These are phyloP conservation scores for Primulina eburnea DNA, from an alignment of 257 asterid species.

Conservation along the genomic window DNA sequence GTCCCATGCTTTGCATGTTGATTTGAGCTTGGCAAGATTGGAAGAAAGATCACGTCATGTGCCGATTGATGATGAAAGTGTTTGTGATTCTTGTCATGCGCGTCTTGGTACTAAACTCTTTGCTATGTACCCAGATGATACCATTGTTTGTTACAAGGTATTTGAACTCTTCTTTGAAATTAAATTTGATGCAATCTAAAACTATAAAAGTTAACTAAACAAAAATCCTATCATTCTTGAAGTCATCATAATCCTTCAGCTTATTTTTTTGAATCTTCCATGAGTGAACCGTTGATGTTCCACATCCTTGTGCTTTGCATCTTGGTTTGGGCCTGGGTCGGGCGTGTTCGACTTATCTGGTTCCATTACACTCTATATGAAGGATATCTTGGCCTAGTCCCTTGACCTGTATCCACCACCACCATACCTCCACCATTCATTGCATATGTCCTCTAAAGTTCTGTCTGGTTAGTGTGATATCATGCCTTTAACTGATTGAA, in stretches of 20 bases:
- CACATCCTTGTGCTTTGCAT: neutral
- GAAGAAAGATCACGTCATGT: constrained; percentile 92
- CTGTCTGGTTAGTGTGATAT: neutral
- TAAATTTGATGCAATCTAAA: no score
- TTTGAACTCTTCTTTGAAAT: neutral
- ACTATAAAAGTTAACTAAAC: no score
- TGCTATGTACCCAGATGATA: constrained; percentile 98
- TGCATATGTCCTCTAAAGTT: neutral
- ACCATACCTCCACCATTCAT: neutral
- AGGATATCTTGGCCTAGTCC: neutral
- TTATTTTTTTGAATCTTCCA: neutral
- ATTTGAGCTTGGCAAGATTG: constrained; percentile 79
- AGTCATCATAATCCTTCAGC: neutral
- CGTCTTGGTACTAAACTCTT: constrained; percentile 95
- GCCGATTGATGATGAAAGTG: constrained; percentile 78
- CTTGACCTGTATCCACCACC: neutral
- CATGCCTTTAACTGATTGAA: constrained; percentile 7
- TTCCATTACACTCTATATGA: neutral
- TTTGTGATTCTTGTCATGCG: constrained; percentile 90
- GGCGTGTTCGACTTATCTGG: neutral
- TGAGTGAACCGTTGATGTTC: neutral
- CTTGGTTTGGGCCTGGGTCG: neutral
- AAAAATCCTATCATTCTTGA: neutral
- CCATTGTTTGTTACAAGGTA: constrained; percentile 91
- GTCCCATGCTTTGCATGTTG: constrained; percentile 74